Evolutionary conservation across 495 filamentous ascomycete species (phyloP).

Genomic region (Tuber aestivum): DNA sequence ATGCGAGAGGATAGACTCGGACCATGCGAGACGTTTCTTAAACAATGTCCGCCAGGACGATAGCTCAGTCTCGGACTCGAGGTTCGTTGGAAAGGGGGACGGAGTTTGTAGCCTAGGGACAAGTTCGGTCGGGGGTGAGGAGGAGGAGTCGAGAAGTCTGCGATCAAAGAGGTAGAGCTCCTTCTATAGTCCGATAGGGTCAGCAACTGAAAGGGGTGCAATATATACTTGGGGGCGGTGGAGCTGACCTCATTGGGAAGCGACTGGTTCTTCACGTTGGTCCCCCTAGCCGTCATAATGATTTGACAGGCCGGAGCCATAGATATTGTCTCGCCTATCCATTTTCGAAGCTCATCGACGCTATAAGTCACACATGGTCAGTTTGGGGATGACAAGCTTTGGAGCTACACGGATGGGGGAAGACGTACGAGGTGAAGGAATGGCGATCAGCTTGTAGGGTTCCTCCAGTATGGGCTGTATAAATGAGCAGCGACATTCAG

Average conservation of each 20-base stretch:
- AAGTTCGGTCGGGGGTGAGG: constrained; percentile 20
- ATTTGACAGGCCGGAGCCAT: constrained; percentile 60
- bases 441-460: constrained; percentile 56
- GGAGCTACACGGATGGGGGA: constrained; percentile 7
- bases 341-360: constrained; percentile 61
- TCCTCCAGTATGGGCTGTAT: constrained; percentile 64
- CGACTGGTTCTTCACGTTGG: constrained; percentile 62
- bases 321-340: constrained; percentile 56
- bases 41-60: constrained; percentile 39
- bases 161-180: constrained; percentile 42
- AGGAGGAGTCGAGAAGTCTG: constrained; percentile 28
- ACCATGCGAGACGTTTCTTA: constrained; percentile 41
- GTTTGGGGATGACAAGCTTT: constrained; percentile 12
- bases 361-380: constrained; percentile 42
- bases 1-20: constrained; percentile 35
- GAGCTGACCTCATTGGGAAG: constrained; percentile 57
- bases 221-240: neutral
- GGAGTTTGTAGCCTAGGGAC: constrained; percentile 30
- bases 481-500: constrained; percentile 61
- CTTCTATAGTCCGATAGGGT: constrained; percentile 22
- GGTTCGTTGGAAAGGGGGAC: constrained; percentile 36
- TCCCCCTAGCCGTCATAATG: constrained; percentile 63
- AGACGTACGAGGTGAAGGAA: constrained; percentile 55
- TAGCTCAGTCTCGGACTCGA: constrained; percentile 37
- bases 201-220: neutral